Evolutionary conservation across 805 yeast genomes (phyloP).

Genomic region (Metschnikowia lochheadii): DNA sequence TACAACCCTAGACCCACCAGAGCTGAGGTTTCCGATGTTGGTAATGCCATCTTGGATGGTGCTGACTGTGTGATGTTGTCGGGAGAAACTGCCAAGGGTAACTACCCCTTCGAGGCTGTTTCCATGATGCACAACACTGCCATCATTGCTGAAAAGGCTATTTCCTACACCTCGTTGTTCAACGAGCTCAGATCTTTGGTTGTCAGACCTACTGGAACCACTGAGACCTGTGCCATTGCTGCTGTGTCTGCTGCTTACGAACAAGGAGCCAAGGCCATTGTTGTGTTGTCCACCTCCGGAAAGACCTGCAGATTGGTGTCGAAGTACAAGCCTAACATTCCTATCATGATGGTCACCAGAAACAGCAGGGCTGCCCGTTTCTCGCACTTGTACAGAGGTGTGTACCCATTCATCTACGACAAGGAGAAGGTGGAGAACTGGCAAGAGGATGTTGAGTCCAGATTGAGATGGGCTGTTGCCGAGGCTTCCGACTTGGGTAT

Average conservation of each 20-base stretch:
- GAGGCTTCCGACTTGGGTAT: conserved; percentile 87
- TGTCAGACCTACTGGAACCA: conserved; percentile 82
- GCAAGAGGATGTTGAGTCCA: conserved; percentile 94
- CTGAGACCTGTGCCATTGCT: conserved; percentile 96
- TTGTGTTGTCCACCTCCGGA: conserved; percentile 94
- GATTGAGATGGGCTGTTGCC: conserved; percentile 88
- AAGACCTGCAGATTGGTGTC: conserved; percentile 92
- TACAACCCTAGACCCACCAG: conserved; percentile 99
- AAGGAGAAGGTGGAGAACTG: conserved; percentile 70
- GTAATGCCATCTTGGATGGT: conserved; percentile 98
- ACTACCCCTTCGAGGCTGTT: conserved; percentile 96
- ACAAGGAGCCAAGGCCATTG: conserved; percentile 94
- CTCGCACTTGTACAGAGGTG: conserved; percentile 97
- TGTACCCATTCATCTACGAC: conserved; percentile 89
- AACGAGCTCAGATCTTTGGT: conserved; percentile 86
- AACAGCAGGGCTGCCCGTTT: conserved; percentile 89
- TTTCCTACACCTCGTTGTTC: conserved; percentile 79
- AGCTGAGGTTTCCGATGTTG: conserved; percentile 99
- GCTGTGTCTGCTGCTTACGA: conserved; percentile 96
- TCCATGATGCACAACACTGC: conserved; percentile 98
- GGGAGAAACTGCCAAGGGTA: conserved; percentile 99
- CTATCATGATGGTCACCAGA: conserved; percentile 97
- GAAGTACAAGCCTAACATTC: conserved; percentile 96
- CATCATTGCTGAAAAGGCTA: conserved; percentile 93
- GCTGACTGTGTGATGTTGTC: conserved; percentile 99